Percentiles rank a stretch among this genome's conserved stretches.
Evolutionary conservation across 306 rosid genomes (phyloP).

Genomic region (Malus asiatica): DNA sequence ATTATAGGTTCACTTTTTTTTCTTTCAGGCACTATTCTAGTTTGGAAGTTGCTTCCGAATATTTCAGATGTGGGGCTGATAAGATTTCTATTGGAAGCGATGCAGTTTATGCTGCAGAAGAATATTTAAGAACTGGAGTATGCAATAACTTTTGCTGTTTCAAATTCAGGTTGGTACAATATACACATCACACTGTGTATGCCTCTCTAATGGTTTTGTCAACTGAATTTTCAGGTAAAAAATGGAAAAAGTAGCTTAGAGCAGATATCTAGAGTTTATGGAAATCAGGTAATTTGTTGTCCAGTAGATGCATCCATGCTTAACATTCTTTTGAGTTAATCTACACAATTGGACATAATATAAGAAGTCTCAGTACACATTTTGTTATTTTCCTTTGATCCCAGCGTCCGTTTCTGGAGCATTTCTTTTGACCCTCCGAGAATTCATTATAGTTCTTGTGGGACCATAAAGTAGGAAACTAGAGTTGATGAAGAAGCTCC

Average conservation of each 20-base stretch:
- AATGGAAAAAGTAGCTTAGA: conserved; percentile 90
- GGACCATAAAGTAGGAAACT: background rate
- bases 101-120: conserved; percentile 96
- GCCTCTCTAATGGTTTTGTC: conserved; percentile 24
- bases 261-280: conserved; percentile 89
- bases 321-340: background rate
- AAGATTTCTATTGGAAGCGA: conserved; percentile 97
- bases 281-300: conserved; percentile 67
- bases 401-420: background rate
- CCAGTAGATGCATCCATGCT: conserved; percentile 1
- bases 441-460: background rate
- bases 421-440: background rate
- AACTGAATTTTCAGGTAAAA: conserved; percentile 49
- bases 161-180: background rate
- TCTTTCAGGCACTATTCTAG: conserved; percentile 78
- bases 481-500: background rate
- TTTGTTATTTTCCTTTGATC: background rate
- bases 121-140: conserved; percentile 82
- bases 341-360: background rate
- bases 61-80: conserved; percentile 97
- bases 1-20: background rate
- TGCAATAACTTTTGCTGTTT: conserved; percentile 19
- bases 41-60: conserved; percentile 96
- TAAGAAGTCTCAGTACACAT: background rate
- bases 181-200: background rate